Percentiles rank a stretch among this genome's conserved stretches.
Conservation (phyloP, 2,329 filamentous ascomycete genomes). For the Exophiala calicioides region DNA sequence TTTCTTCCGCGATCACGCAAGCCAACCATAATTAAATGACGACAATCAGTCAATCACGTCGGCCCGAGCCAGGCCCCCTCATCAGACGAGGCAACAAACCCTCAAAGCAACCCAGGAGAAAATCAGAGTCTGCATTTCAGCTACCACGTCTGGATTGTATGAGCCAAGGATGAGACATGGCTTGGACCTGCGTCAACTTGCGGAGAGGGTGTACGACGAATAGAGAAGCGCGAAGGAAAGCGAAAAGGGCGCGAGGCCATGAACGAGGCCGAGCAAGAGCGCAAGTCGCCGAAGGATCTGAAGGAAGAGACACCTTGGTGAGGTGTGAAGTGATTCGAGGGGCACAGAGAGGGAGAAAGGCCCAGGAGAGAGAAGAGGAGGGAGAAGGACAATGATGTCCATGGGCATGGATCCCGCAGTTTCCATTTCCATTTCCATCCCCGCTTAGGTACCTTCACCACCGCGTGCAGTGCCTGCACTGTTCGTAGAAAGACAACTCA, state of each 20-base stretch:
- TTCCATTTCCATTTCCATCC: not conserved
- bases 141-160: too few species aligned
- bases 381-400: slow-evolving; percentile 16
- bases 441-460: not conserved
- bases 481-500: too few species aligned
- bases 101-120: slow-evolving; percentile 4
- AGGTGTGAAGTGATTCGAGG: not conserved
- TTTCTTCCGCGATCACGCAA: not conserved
- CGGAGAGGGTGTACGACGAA: slow-evolving; percentile 6
- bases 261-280: not conserved
- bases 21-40: not conserved
- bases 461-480: too few species aligned
- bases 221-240: not conserved
- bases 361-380: not conserved
- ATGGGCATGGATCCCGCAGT: not conserved
- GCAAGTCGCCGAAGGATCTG: not conserved
- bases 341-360: not conserved
- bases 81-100: too few species aligned
- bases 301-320: not conserved
- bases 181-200: slow-evolving; percentile 17
- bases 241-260: not conserved
- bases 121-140: not conserved
- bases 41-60: not conserved
- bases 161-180: slow-evolving; percentile 4
- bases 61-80: not conserved